phyloP scores from a whole-genome alignment of 1,139 yeast genomes.

The Wickerhamiella pararugosa region DNA sequence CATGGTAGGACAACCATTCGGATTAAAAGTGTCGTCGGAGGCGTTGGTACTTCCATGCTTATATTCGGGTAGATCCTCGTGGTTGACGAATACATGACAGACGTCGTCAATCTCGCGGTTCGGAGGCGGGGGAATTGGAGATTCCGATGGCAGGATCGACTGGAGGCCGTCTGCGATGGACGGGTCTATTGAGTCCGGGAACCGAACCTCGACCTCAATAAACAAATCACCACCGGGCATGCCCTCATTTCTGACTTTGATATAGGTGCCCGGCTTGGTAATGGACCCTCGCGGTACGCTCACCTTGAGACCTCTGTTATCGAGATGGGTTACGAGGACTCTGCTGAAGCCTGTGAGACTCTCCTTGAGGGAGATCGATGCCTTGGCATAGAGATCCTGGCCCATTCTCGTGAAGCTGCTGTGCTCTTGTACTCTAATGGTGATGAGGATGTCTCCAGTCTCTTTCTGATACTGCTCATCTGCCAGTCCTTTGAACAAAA shows the following conservation, averaged over 20 bases:
- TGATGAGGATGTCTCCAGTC: constrained; percentile 68
- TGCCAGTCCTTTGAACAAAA: constrained; percentile 53
- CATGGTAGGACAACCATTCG: too few species aligned
- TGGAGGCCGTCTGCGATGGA: constrained; percentile 11
- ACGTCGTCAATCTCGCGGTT: too few species aligned
- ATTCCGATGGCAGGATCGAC: constrained; percentile 7
- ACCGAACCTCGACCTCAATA: constrained; percentile 54
- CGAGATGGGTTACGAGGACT: constrained; percentile 58
- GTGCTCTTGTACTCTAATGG: constrained; percentile 34
- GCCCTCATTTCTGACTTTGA: constrained; percentile 64
- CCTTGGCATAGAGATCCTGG: constrained; percentile 46
- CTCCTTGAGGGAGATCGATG: constrained; percentile 56
- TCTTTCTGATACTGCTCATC: constrained; percentile 55
- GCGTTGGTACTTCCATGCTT: too few species aligned
- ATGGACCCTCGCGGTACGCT: constrained; percentile 53
- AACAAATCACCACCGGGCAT: constrained; percentile 74
- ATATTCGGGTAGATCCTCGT: too few species aligned
- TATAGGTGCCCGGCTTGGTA: constrained; percentile 57
- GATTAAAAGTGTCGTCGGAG: too few species aligned
- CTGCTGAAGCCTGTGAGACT: constrained; percentile 70
- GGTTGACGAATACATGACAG: too few species aligned
- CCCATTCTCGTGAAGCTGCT: constrained; percentile 41
- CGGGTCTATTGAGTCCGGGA: constrained; percentile 53
- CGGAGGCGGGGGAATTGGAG: too few species aligned
- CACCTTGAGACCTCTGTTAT: constrained; percentile 56